Evolutionary conservation across 352 stramenopile species (phyloP).

Genomic region (Pseudoperonospora humuli): DNA sequence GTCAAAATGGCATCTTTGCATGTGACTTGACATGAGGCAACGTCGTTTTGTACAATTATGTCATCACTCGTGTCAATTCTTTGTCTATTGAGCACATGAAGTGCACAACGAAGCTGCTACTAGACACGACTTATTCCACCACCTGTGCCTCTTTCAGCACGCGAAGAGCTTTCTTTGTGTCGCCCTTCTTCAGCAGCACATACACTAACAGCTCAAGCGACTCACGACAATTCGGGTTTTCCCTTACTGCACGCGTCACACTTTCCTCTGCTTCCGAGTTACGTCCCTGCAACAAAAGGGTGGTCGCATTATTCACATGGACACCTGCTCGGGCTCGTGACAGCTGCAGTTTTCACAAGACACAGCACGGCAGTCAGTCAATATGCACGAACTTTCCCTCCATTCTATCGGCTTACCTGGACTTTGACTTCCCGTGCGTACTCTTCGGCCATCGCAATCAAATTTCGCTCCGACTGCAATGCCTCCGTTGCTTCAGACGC

Average conservation of each 20-base stretch:
- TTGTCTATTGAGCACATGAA: slow-evolving; percentile 9
- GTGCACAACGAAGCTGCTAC: slow-evolving; percentile 1
- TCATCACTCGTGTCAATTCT: slow-evolving; percentile 16
- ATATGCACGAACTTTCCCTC: background rate
- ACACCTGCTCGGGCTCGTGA: slow-evolving; percentile 65
- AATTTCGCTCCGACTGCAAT: slow-evolving; percentile 63
- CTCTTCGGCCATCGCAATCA: slow-evolving; percentile 69
- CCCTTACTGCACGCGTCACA: slow-evolving; percentile 72
- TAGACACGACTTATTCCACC: slow-evolving; percentile 27
- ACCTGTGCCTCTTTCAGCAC: slow-evolving; percentile 84
- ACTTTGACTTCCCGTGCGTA: slow-evolving; percentile 74
- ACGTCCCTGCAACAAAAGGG: slow-evolving; percentile 66
- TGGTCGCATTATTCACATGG: slow-evolving; percentile 81
- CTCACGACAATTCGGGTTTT: slow-evolving; percentile 75
- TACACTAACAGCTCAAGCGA: slow-evolving; percentile 84
- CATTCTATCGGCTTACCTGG: slow-evolving; percentile 28
- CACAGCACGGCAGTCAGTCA: background rate
- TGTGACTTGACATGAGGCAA: slow-evolving; percentile 1
- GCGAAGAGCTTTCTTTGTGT: slow-evolving; percentile 82
- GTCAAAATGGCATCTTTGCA: slow-evolving; percentile 1
- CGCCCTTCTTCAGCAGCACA: slow-evolving; percentile 82
- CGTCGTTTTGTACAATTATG: slow-evolving; percentile 9
- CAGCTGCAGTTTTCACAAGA: slow-evolving; percentile 24
- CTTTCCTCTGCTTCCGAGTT: slow-evolving; percentile 73
- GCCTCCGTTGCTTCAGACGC: slow-evolving; percentile 67